A percentile compares a stretch with the other conserved stretches of the same genome.
phyloP scores from a whole-genome alignment of 352 stramenopile species.

The Pythium guiyangense region DNA sequence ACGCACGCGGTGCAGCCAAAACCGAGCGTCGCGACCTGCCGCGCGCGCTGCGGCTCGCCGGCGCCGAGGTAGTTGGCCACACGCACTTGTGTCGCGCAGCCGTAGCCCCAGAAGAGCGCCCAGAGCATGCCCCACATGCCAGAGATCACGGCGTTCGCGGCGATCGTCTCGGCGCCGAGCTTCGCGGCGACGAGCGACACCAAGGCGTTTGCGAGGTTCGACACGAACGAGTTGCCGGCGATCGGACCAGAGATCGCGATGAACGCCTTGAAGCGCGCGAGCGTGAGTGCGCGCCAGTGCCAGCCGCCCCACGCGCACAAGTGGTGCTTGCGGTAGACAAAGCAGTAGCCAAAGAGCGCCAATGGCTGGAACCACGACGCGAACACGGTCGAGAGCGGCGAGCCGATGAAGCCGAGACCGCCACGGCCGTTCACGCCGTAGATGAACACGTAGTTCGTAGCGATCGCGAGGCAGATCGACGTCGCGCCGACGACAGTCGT shows the following conservation, averaged over 20 bases:
- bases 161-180: constrained; percentile 53
- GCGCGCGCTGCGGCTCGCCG: constrained; percentile 37
- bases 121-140: constrained; percentile 65
- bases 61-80: constrained; percentile 76
- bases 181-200: constrained; percentile 63
- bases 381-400: constrained; percentile 71
- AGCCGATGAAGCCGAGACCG: constrained; percentile 73
- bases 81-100: constrained; percentile 70
- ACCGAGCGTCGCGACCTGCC: constrained; percentile 46
- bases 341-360: constrained; percentile 52
- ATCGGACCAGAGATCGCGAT: constrained; percentile 52
- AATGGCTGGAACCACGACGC: constrained; percentile 73
- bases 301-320: constrained; percentile 53
- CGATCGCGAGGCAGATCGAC: constrained; percentile 53
- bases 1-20: constrained; percentile 46
- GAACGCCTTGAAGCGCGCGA: constrained; percentile 38
- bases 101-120: constrained; percentile 79
- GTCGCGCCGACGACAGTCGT: constrained; percentile 59
- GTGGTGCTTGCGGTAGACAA: constrained; percentile 57
- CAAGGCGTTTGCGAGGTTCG: constrained; percentile 62
- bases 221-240: constrained; percentile 68
- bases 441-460: constrained; percentile 70
- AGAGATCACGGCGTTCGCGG: constrained; percentile 65
- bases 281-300: constrained; percentile 41
- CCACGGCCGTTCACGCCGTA: constrained; percentile 46